phyloP scores from a whole-genome alignment of 371 early-diverging fungal species.

The Mycotypha africana region DNA sequence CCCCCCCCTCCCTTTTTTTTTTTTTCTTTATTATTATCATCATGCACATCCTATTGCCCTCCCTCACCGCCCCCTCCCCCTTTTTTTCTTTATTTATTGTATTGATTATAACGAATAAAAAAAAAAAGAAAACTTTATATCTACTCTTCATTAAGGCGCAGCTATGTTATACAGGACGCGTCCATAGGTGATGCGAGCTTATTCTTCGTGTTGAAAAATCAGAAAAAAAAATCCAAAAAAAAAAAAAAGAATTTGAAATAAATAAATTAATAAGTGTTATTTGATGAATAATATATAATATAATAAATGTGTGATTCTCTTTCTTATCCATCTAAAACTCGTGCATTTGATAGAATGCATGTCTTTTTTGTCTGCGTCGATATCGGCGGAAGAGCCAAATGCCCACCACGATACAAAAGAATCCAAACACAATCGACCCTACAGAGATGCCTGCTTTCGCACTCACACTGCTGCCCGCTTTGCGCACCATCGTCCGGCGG shows the following conservation, averaged over 20 bases:
- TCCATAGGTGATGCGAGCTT: too few relatives aligned
- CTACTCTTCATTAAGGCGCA: too few relatives aligned
- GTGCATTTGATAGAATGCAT: conserved; percentile 16
- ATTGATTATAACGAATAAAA: background rate
- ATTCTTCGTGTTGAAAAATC: too few relatives aligned
- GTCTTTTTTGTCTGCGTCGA: conserved; percentile 10
- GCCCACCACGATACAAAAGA: conserved; percentile 1
- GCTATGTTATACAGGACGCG: too few relatives aligned
- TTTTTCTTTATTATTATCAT: background rate
- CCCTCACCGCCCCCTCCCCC: background rate
- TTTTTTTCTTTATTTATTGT: background rate
- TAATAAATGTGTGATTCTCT: too few relatives aligned
- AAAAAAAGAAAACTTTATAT: too few relatives aligned
- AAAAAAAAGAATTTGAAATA: too few relatives aligned
- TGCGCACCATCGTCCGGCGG: too few relatives aligned
- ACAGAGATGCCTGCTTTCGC: conserved; percentile 27
- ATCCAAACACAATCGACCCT: conserved; percentile 14
- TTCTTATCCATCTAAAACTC: conserved; percentile 14
- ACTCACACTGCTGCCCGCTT: background rate
- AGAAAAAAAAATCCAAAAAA: too few relatives aligned
- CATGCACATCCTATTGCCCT: background rate
- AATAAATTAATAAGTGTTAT: too few relatives aligned
- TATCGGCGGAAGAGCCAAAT: conserved; percentile 10
- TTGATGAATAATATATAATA: background rate
- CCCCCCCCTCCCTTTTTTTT: too few relatives aligned